Conservation (phyloP, 2,329 filamentous ascomycete species). For the Calonectria pseudoturangicola region DNA sequence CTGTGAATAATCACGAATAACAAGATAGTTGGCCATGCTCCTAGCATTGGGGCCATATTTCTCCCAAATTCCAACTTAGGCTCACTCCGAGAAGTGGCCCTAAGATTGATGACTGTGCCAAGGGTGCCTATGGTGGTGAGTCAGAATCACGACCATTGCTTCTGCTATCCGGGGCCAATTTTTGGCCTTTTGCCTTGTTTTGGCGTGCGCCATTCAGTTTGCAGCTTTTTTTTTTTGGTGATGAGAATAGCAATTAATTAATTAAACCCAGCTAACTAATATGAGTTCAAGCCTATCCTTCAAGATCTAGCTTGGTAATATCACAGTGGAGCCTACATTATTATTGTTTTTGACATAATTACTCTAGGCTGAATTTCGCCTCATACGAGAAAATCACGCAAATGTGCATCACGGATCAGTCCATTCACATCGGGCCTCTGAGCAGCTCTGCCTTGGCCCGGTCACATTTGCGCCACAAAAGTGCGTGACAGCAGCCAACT, state of each 20-base stretch:
- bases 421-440: not conserved
- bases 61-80: not conserved
- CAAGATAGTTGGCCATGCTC: too few relatives aligned
- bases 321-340: too few relatives aligned
- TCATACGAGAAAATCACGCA: not conserved
- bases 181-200: too few relatives aligned
- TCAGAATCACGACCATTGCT: not conserved
- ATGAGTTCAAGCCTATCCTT: not conserved
- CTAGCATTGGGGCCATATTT: not conserved
- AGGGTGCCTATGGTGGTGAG: not conserved
- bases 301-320: not conserved
- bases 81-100: not conserved
- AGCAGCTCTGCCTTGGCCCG: not conserved
- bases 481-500: not conserved
- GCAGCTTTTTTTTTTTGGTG: too few relatives aligned
- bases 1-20: not conserved
- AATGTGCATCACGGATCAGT: not conserved
- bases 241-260: not conserved
- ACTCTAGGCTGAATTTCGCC: not conserved
- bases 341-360: not conserved
- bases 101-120: constrained; percentile 1
- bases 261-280: not conserved
- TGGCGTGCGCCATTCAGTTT: too few relatives aligned
- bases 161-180: not conserved
- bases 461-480: not conserved